Base-by-base conservation (phyloP, 441 rosid species). In the Erodium texanum region DNA sequence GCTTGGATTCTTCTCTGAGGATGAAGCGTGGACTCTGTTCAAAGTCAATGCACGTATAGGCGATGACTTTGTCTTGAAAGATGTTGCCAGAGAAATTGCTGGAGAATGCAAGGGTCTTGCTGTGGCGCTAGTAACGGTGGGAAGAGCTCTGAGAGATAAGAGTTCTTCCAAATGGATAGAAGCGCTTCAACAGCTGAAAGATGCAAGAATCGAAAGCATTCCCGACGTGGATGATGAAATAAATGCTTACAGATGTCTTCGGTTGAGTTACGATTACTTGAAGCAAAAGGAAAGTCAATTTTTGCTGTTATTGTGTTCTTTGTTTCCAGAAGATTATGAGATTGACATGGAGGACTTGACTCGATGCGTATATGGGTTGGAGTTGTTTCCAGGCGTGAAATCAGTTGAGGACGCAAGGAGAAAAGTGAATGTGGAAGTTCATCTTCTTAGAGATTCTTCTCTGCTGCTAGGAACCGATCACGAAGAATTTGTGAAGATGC, bases 401-500 rank as follows among this genome's bases (percentile, higher is more conserved):
- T 48, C 54, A 3, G 10, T 48, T 15, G 54, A 48, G 54, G 54
- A 48, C 18, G 54, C 54, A 6, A 48, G 54, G 54, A 12, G 54
- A 12, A 48, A 48, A 18, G 54, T 48, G 16, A 48, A 15, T 15
- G 54, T 48, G 54, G 54, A 48, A 48, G 16, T 48, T 15, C n/a
- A 48, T 48, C 54, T 48, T 48, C 72, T 79, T 12, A 73, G 64
- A 66, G 71, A 12, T 18, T 73, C 68, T 3, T 16, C 24, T 64
- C 24, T 76, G 54, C 50, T 79, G 48, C 7, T 76, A 22, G 76
- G 67, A 24, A 50, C 34, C 32, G 7, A 24, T n/a, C 54, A 48
- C n/a, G 18, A 68, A 66, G 66, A 65, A 59, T 15, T 24, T n/a
- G 70, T 71, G 7, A 79, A 66, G 45, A 76, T 79, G 75, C 75